Percentiles rank a stretch among this genome's conserved stretches.
phyloP scores from a whole-genome alignment of 331 rosid genomes.

The Malus hybrid region DNA sequence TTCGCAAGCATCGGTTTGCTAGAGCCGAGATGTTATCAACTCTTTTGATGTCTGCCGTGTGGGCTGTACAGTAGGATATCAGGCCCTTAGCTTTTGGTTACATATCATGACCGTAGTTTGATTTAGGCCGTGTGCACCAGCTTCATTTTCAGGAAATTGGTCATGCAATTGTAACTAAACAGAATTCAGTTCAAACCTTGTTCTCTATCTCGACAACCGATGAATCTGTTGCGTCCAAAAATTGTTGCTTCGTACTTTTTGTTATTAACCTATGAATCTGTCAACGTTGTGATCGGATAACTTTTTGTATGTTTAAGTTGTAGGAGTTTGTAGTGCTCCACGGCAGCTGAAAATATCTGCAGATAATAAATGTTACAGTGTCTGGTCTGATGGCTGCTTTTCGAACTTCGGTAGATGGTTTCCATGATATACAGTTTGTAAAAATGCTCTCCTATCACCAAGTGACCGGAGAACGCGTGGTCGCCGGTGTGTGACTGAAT shows the following conservation, averaged over 20 bases:
- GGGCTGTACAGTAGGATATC: slow-evolving; percentile 38
- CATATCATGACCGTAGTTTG: slow-evolving; percentile 24
- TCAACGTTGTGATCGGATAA: neutral
- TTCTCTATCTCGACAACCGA: neutral
- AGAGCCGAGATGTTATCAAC: neutral
- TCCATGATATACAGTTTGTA: neutral
- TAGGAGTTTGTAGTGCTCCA: neutral
- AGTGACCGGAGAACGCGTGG: no score
- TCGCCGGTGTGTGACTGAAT: no score
- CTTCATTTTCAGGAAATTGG: slow-evolving; percentile 19
- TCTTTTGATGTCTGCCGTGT: slow-evolving; percentile 23
- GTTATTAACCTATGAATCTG: neutral
- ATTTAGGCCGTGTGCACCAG: slow-evolving; percentile 25
- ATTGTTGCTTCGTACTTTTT: neutral
- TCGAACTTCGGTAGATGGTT: neutral
- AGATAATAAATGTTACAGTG: neutral
- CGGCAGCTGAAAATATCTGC: neutral
- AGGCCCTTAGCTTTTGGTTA: neutral
- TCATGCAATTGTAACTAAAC: neutral
- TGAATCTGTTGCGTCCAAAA: neutral
- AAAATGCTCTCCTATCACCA: no score
- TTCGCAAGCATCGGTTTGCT: neutral
- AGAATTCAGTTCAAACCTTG: neutral
- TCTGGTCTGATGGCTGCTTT: neutral
- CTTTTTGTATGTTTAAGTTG: neutral